phyloP scores from a whole-genome alignment of 352 stramenopile genomes.

The Globisporangium viniferum region DNA sequence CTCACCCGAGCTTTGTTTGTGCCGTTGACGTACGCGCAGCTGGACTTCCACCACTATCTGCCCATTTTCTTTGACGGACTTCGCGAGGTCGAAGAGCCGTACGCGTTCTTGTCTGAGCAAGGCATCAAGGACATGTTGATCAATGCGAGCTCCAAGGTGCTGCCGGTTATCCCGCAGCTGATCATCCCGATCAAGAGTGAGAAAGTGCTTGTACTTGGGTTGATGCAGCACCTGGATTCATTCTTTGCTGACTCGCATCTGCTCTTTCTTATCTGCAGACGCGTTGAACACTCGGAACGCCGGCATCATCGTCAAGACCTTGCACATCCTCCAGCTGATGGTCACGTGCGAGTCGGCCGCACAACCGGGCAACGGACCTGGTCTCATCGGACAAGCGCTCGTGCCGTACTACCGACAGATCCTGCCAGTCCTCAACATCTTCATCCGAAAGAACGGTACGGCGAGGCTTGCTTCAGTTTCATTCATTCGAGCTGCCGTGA shows the following conservation, averaged over 20 bases:
- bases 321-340: constrained; percentile 96
- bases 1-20: background rate
- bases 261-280: constrained; percentile 26
- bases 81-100: constrained; percentile 95
- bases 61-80: constrained; percentile 98
- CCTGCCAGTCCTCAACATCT: constrained; percentile 96
- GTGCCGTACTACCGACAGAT: constrained; percentile 98
- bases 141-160: constrained; percentile 92
- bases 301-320: constrained; percentile 94
- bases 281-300: constrained; percentile 93
- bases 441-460: constrained; percentile 93
- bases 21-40: constrained; percentile 30
- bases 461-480: background rate
- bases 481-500: background rate
- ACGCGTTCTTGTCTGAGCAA: constrained; percentile 95
- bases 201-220: constrained; percentile 2
- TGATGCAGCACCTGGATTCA: background rate
- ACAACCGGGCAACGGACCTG: constrained; percentile 70
- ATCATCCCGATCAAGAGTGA: constrained; percentile 98
- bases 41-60: constrained; percentile 98
- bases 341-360: constrained; percentile 90
- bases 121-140: constrained; percentile 98
- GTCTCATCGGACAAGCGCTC: constrained; percentile 94
- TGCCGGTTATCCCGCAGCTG: constrained; percentile 96
- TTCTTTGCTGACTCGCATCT: background rate